Evolutionary conservation across 169 alveolate genomes (phyloP), one percentile per base, ranked within the genome.

Genomic region (Plasmodium sp.): DNA sequence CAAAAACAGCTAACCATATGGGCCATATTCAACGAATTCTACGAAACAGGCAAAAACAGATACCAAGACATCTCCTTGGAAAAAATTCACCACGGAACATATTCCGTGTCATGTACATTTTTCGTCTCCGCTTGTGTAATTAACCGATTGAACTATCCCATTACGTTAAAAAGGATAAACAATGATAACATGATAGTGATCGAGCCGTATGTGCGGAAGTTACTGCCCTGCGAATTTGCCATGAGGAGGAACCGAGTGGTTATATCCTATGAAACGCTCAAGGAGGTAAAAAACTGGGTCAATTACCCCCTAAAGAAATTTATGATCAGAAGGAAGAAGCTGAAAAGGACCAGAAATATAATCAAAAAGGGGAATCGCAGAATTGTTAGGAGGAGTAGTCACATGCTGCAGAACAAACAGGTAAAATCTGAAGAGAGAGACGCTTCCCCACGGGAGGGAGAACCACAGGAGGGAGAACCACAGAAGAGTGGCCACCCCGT

Each of bases 1-100:
- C 94, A 90, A 81, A 80, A 81, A 27, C 58, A 90, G 51, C 54
- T 90, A 90, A 80, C 94, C 22, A 90, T 90, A 81, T 90, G 94
- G 94, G 94, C 91, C 14, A 81, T 81, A 36, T 90, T 90, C 54
- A 90, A 90, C 83, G 94, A 90, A 2, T 90, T 74, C 36, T 90
- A 90, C 74, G 94, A 90, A 90, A 90, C 91, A 36, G 91, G 92
- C 10, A 90, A 74, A 90, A 81, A 81, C 83, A 41, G 94, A 90
- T 81, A 90, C 73, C 94, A 90, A 48, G 91, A 90, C 51, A 90
- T 90, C 54, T 90, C 94, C 9, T 45, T 90, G 41, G 83, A 79
- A n/a, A 90, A 90, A 81, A 81, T 90, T 33, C 80, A 90, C 77
- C 94, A 90, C 43, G 94, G 91, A 27, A 81, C 94, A 22, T 80